A percentile compares a stretch with the other conserved stretches of the same genome.
phyloP scores from a whole-genome alignment of 345 rosid species.

The Euphorbia peplus region DNA sequence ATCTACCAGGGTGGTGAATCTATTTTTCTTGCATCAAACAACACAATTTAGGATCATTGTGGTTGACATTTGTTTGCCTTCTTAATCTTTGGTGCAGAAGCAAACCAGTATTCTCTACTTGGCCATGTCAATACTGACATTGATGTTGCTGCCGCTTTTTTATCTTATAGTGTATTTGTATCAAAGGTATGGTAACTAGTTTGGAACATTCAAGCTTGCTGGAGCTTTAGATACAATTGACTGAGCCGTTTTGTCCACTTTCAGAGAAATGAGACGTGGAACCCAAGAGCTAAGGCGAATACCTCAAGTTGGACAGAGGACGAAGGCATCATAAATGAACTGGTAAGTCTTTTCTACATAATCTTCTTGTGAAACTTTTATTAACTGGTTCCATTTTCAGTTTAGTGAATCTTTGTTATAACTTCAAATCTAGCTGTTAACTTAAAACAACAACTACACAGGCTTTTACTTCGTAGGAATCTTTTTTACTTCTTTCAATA shows the following conservation, averaged over 20 bases:
- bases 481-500: background rate
- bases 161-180: constrained; percentile 69
- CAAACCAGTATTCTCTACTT: constrained; percentile 60
- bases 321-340: constrained; percentile 40
- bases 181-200: constrained; percentile 51
- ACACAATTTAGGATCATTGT: background rate
- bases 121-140: constrained; percentile 65
- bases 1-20: background rate
- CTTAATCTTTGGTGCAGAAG: constrained; percentile 52
- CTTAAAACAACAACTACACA: background rate
- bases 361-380: background rate
- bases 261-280: constrained; percentile 70
- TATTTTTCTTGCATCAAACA: background rate
- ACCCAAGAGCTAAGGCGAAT: constrained; percentile 81
- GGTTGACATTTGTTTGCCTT: background rate
- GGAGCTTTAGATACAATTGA: constrained; percentile 15
- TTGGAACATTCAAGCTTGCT: background rate
- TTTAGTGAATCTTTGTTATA: background rate
- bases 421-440: background rate
- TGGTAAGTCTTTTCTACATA: constrained; percentile 2
- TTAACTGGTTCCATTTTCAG: background rate
- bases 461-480: too few species aligned
- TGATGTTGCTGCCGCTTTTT: constrained; percentile 89
- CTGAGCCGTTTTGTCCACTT: constrained; percentile 13
- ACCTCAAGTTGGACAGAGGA: constrained; percentile 43